Conservation (phyloP, 169 alveolate genomes). For the Condylostoma magnum region DNA sequence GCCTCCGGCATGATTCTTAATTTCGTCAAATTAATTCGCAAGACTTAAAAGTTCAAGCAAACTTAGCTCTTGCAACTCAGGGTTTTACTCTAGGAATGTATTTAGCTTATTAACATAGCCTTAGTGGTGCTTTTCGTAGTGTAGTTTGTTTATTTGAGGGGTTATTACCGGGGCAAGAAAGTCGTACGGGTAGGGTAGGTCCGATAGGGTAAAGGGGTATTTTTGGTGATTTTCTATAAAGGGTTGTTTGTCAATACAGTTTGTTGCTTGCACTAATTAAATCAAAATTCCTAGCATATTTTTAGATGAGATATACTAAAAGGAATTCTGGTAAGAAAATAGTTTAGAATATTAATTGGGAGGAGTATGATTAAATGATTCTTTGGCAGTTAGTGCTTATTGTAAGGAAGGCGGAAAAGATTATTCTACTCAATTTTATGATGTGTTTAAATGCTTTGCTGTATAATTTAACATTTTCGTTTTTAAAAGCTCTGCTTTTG, state of each 20-base stretch:
- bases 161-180: conserved; percentile 61
- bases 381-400: too few relatives aligned
- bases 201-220: conserved; percentile 24
- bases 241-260: too few relatives aligned
- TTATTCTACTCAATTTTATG: too few relatives aligned
- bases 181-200: conserved; percentile 55
- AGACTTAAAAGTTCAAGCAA: conserved; percentile 26
- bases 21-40: conserved; percentile 27
- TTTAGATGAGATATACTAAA: too few relatives aligned
- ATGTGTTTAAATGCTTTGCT: conserved; percentile 8
- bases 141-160: conserved; percentile 35
- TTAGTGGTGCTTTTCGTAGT: conserved; percentile 63
- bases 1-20: conserved; percentile 56
- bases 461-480: background rate
- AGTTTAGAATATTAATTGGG: too few relatives aligned
- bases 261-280: too few relatives aligned
- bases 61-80: conserved; percentile 40
- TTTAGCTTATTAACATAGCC: conserved; percentile 50
- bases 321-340: too few relatives aligned
- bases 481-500: background rate
- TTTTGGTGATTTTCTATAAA: too few relatives aligned
- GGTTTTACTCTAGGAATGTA: conserved; percentile 22
- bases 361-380: too few relatives aligned
- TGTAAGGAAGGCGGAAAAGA: too few relatives aligned
- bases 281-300: too few relatives aligned